Evolutionary conservation across 2,329 filamentous ascomycete genomes (phyloP), one percentile per base, ranked within the genome.

Genomic region (Xylariales sp.): DNA sequence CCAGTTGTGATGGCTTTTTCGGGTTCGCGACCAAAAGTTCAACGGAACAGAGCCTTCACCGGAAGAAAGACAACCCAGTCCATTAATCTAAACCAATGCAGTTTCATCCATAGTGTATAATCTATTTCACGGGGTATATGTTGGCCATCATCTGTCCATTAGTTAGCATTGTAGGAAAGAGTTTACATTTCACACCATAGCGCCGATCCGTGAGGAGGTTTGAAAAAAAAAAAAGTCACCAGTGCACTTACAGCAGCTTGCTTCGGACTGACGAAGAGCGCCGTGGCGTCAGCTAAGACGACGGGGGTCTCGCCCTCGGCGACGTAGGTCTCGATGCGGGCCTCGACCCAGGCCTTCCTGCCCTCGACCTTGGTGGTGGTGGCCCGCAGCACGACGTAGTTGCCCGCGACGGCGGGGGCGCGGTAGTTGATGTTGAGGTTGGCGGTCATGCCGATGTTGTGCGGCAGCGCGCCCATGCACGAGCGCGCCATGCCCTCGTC

Each of bases 261-360:
- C 62, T 81, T 90, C 20, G 91, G 90, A 63, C 93, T 88, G 53
- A 97, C 76, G 59, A 95, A 97, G 49, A 98, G 64, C 3, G 84
- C 89, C 56, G 85, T 84, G 0, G 88, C 91, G 63, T 94, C 87
- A 6, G 85, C 88, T 42, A 96, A 61, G 33, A 90, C 73, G 13
- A 73, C 63, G 1, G 82, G 81, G 50, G 73, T 69, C 61, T 82
- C 74, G 7, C 78, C 78, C 23, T 79, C 70, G 13, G 67, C 68
- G 18, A 72, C 76, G 43, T 97, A 63, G 39, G 87, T 83, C 73
- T 95, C 89, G 52, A 97, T 82, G 50, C 79, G 77, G 2, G 88
- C 93, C 64, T 86, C 83, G 1, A 96, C 88, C 88, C 88, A 96
- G 11, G 89, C 91, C 69, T 97, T 97, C 45, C 93, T 75, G 1